Conservation (phyloP, 495 filamentous ascomycete species). For the Oidiodendron maius region DNA sequence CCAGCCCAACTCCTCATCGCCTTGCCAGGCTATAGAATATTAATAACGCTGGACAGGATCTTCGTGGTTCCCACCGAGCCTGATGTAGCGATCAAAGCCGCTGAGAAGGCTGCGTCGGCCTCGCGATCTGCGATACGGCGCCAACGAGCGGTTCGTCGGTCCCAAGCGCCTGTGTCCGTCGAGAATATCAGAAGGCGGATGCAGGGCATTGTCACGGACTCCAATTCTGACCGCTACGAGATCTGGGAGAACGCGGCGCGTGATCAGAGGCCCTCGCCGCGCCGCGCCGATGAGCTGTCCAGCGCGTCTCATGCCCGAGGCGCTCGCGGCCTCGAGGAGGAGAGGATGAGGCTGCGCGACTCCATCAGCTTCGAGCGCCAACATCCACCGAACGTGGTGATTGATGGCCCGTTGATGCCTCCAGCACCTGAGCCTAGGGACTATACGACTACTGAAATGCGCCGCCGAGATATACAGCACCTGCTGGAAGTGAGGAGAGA, state of each 20-base stretch:
- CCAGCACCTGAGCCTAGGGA: constrained; percentile 32
- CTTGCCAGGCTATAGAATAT: constrained; percentile 23
- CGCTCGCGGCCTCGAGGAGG: constrained; percentile 10
- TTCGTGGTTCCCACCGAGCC: constrained; percentile 50
- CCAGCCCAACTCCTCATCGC: constrained; percentile 14
- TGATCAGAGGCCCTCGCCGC: background rate
- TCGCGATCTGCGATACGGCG: constrained; percentile 72
- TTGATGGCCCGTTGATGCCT: constrained; percentile 21
- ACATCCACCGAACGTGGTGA: background rate
- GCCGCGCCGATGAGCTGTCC: background rate
- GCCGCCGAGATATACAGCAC: constrained; percentile 9
- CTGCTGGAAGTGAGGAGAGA: constrained; percentile 10
- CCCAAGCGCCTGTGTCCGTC: constrained; percentile 30
- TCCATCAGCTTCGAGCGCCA: constrained; percentile 15
- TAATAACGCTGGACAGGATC: constrained; percentile 32
- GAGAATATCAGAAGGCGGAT: constrained; percentile 21
- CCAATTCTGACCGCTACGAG: constrained; percentile 4
- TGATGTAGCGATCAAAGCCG: constrained; percentile 46
- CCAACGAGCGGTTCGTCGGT: constrained; percentile 26
- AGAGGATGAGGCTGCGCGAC: constrained; percentile 14
- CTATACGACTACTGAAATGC: constrained; percentile 9
- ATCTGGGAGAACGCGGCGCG: constrained; percentile 7
- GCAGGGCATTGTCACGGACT: constrained; percentile 9
- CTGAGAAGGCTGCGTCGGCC: constrained; percentile 41
- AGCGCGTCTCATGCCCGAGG: constrained; percentile 1